Evolutionary conservation across 768 basidiomycete species (phyloP), one percentile per base, ranked within the genome.

Genomic region (Pleurotus cornucopiae): DNA sequence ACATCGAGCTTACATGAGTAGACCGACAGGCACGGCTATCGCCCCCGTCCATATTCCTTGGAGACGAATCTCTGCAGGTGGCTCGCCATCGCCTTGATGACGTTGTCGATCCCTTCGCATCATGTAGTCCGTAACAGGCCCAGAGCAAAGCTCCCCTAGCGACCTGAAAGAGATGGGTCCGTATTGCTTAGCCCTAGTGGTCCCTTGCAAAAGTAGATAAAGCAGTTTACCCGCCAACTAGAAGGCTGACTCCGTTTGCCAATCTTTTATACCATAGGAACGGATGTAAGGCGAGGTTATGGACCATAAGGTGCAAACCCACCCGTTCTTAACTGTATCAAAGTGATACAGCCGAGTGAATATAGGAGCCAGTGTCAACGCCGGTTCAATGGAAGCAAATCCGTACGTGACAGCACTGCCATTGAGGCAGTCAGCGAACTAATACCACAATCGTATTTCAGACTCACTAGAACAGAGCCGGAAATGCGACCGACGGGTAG

Each of bases 41-140:
- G 69, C 70, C 2, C 72, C 71, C 23, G 72, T 70, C 73, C 73
- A 72, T 26, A 73, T 73, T 9, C 72, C 71, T 13, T 71, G 70
- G n/a, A 74, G 61, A 1, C 73, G 68, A 54, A 72, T 66, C 57
- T 73, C 71, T 3, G 68, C 61, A 18, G 71, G 56, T 1, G 64
- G 68, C 6, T 62, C 58, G 4, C 69, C 70, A 3, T 60, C 56
- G 14, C 59, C 46, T 0, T 69, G 58, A 1, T 68, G 69, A 18
- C 57, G 61, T 39, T 63, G 58, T 12, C 73, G 67, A 39, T 70
- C 71, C 14, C 69, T 67, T 37, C 65, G 66, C 66, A 74, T 70
- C 70, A 72, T 71, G 0, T 55, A 58, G 49, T 73, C 72, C 12
- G 71, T 73, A 4, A 72, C 66, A 14, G 71, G 71, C 7, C 70